Evolutionary conservation across 495 filamentous ascomycete species (phyloP).

Genomic region (Penicillium atrosanguineum): DNA sequence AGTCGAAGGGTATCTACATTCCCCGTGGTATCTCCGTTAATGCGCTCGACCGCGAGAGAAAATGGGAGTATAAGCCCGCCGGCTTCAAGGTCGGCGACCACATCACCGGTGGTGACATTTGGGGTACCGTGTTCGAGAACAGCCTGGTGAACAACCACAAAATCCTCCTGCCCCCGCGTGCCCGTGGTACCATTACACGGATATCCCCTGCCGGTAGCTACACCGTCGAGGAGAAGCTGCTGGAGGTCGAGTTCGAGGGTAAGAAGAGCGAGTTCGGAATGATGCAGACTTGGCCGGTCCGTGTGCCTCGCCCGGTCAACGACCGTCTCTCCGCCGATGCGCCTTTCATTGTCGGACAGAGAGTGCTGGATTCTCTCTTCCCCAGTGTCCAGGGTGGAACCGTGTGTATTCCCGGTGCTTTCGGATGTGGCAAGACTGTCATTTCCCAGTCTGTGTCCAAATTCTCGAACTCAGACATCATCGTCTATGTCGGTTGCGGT

Average conservation of each 20-base stretch:
- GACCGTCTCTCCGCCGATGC: slow-evolving; percentile 86
- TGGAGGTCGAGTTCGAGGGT: slow-evolving; percentile 96
- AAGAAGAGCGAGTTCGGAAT: slow-evolving; percentile 88
- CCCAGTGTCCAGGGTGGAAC: slow-evolving; percentile 96
- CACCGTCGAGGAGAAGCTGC: slow-evolving; percentile 88
- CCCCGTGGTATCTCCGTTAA: slow-evolving; percentile 91
- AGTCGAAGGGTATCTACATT: slow-evolving; percentile 88
- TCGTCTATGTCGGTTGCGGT: slow-evolving; percentile 97
- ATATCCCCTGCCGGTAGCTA: slow-evolving; percentile 88
- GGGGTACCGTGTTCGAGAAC: slow-evolving; percentile 94
- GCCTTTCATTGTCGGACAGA: slow-evolving; percentile 93
- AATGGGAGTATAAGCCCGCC: slow-evolving; percentile 91
- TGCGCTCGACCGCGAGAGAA: slow-evolving; percentile 79
- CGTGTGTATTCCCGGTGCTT: slow-evolving; percentile 96
- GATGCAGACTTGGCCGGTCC: slow-evolving; percentile 99
- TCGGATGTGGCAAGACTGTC: slow-evolving; percentile 99
- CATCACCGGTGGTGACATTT: slow-evolving; percentile 93
- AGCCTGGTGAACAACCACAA: slow-evolving; percentile 92
- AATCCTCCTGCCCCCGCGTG: slow-evolving; percentile 89
- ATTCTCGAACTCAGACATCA: slow-evolving; percentile 99
- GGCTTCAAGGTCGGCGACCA: slow-evolving; percentile 91
- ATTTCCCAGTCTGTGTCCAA: slow-evolving; percentile 98
- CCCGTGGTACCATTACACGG: slow-evolving; percentile 84
- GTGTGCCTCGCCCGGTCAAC: slow-evolving; percentile 83
- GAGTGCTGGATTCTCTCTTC: slow-evolving; percentile 96